Percentiles rank a stretch among this genome's conserved stretches.
Conservation (phyloP, 352 stramenopile genomes). For the Globisporangium spinosum region DNA sequence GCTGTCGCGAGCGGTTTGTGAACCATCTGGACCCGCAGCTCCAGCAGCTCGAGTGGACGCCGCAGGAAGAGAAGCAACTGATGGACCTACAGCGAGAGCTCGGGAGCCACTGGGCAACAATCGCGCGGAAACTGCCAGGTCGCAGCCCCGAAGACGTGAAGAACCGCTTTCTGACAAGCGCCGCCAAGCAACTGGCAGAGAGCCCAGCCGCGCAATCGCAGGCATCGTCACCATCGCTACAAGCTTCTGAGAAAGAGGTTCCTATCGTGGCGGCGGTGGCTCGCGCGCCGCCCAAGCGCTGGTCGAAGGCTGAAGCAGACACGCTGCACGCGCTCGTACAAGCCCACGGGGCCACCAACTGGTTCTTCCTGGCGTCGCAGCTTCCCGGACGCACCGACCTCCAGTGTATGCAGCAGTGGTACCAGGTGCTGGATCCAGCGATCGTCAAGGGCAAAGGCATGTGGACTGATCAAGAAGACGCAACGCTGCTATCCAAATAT, state of each 20-base stretch:
- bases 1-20: slow-evolving; percentile 67
- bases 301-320: slow-evolving; percentile 27
- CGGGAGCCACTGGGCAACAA: slow-evolving; percentile 32
- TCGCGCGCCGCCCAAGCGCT: slow-evolving; percentile 15
- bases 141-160: slow-evolving; percentile 55
- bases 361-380: slow-evolving; percentile 75
- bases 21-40: slow-evolving; percentile 58
- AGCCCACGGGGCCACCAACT: slow-evolving; percentile 51
- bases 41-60: slow-evolving; percentile 28
- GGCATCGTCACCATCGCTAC: neutral
- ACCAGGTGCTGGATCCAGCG: slow-evolving; percentile 43
- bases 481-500: slow-evolving; percentile 38
- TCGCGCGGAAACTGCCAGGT: slow-evolving; percentile 29
- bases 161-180: slow-evolving; percentile 39
- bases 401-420: slow-evolving; percentile 79
- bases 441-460: slow-evolving; percentile 58
- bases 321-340: slow-evolving; percentile 35
- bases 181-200: slow-evolving; percentile 8
- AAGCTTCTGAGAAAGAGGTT: neutral
- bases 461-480: slow-evolving; percentile 53
- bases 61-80: slow-evolving; percentile 45
- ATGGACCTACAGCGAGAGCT: slow-evolving; percentile 28
- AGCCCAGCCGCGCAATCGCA: neutral
- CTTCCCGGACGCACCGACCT: slow-evolving; percentile 61
- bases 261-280: neutral